A percentile compares a stretch with the other conserved stretches of the same genome.
These are phyloP conservation scores for Aspergillus neotritici DNA, from an alignment of 2,329 filamentous ascomycete species.

Conservation along the genomic window DNA sequence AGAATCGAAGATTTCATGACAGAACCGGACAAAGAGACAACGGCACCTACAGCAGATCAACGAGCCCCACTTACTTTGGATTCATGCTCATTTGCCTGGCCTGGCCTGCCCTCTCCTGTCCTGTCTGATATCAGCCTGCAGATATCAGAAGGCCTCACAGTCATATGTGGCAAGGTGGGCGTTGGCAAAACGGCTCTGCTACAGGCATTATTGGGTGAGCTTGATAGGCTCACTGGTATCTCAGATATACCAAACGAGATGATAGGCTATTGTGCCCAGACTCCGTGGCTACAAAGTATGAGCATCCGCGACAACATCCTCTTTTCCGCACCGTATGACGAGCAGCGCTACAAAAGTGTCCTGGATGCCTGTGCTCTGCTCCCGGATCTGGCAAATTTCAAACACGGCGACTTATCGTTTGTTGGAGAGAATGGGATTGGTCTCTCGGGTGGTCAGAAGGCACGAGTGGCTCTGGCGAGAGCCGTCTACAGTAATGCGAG, in stretches of 20 bases:
- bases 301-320: conserved; percentile 64
- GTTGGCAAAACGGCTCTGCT: conserved; percentile 59
- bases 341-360: conserved; percentile 63
- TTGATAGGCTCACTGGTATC: conserved; percentile 49
- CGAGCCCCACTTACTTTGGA: conserved; percentile 43
- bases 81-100: conserved; percentile 72
- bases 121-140: conserved; percentile 50
- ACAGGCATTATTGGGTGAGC: conserved; percentile 55
- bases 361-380: conserved; percentile 58
- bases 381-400: conserved; percentile 58
- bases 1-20: conserved; percentile 82
- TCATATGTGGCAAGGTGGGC: conserved; percentile 60
- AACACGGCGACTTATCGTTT: conserved; percentile 58
- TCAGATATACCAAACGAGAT: conserved; percentile 51
- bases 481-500: conserved; percentile 54
- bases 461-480: conserved; percentile 55
- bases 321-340: conserved; percentile 62
- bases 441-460: conserved; percentile 57
- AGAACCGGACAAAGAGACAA: conserved; percentile 74
- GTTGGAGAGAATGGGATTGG: conserved; percentile 59
- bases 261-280: conserved; percentile 60
- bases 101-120: conserved; percentile 56
- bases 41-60: conserved; percentile 33
- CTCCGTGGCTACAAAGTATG: conserved; percentile 65
- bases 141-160: conserved; percentile 53